Base-by-base conservation (phyloP, 192 early-diverging fungal genomes). In the Chytriomyces sp. region DNA sequence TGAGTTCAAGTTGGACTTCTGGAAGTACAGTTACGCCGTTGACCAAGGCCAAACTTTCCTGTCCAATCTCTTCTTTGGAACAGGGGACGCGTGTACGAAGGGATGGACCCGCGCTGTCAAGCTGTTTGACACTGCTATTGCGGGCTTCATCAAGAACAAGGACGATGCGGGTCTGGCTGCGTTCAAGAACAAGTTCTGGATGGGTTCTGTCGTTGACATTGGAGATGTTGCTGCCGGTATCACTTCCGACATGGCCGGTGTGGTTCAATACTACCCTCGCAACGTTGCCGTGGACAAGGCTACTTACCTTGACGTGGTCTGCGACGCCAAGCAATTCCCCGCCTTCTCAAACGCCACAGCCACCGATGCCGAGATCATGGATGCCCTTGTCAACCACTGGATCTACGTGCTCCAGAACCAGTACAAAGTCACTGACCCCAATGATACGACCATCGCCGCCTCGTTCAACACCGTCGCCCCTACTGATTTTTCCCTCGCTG, bases 21-120 rank as follows among this genome's bases (percentile, higher is more conserved):
- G 68, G 68, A 22, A 57, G 12, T 70, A 70, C 37, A 59, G 56
- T 8, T 70, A 59, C 54, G 54, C 68, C 22, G 68, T 70, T 17
- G 68, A 70, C n/a, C 36, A 33, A 22, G 68, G 68, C 22, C 39
- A 44, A 57, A 59, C 28, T 25, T 25, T 28, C 22, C 30, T 56
- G 22, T 56, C 54, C 0, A 30, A 30, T 6, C n/a, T n/a, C n/a
- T 59, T 39, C 39, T 70, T 31, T 31, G 38, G n/a, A 12, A 26
- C n/a, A 26, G 17, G 22, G 6, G 14, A 3, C 22, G 33, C 53
- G 25, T 70, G 68, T 37, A 70, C 59, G 68, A 2, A 70, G n/a
- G 68, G 68, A 19, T 70, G 54, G 55, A 70, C 68, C 4, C 30
- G 55, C 14, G 68, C 68, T 6, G 68, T 70, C 3, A 7, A 59